Evolutionary conservation across 768 basidiomycete species (phyloP), one percentile per base, ranked within the genome.

Genomic region (Sarcodon sp.): DNA sequence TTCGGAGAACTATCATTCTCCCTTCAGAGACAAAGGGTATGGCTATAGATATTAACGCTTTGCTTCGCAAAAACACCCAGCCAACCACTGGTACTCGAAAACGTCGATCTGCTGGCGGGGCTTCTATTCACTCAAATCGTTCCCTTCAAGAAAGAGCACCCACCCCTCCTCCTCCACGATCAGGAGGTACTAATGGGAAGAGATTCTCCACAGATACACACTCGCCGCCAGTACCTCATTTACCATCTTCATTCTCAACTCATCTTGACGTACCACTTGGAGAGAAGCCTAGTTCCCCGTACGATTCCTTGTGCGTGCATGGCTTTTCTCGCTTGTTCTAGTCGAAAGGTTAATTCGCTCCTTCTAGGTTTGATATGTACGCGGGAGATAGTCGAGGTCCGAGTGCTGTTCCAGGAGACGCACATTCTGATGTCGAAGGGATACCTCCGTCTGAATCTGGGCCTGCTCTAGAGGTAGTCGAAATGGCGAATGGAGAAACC

Each of bases 401-500:
- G 39, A 68, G 57, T 47, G 43, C 64, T 35, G 55, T 56, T 35
- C 53, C 57, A 61, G 70, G 66, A 5, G 71, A 69, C 32, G 46
- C 41, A 31, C 47, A 57, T 62, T 45, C 57, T 48, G 57, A 57
- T 16, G 54, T 57, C 9, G 44, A 35, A 35, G 50, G 49, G 9
- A 51, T 45, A 11, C 44, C 62, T 60, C 51, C 63, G 56, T 36
- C 61, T 18, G 58, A 60, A 21, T 13, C 70, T 36, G 72, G 75
- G 10, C 75, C 80, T 44, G 87, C 81, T 4, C 66, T 90, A 32
- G 85, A 91, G 63, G 73, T 90, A 39, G 71, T 90, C 47, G 83
- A 90, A 58, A 66, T 88, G 57, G 83, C 85, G n/a, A 88, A 88
- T 58, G 88, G 88, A 18, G 80, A 89, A 60, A 87, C 84, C 7